Evolutionary conservation across 2,329 filamentous ascomycete genomes (phyloP).

Genomic region (Botryotinia narcissicola): DNA sequence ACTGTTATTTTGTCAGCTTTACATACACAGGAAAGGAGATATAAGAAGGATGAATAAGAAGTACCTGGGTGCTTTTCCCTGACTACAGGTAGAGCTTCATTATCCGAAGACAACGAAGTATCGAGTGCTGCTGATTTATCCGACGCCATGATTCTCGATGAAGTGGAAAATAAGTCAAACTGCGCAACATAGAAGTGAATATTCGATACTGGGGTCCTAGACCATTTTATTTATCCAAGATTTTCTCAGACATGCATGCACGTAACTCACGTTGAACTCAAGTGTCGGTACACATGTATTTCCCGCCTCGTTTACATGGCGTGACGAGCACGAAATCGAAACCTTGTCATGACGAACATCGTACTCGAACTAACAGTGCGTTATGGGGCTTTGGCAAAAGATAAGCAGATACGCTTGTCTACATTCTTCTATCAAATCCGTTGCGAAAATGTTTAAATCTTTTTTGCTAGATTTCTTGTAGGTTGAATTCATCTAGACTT

Average conservation of each 20-base stretch:
- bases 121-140: conserved; percentile 20
- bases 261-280: neutral
- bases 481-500: neutral
- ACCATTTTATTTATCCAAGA: neutral
- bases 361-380: neutral
- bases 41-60: neutral
- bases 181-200: neutral
- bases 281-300: neutral
- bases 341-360: conserved; percentile 18
- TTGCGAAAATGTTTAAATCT: no score
- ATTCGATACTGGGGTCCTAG: neutral
- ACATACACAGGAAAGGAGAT: neutral
- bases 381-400: neutral
- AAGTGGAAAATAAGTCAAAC: neutral
- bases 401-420: neutral
- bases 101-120: conserved; percentile 24
- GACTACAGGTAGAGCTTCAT: conserved; percentile 24
- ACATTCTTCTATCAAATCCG: neutral
- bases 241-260: neutral
- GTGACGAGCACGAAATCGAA: conserved; percentile 19
- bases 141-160: neutral
- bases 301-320: conserved; percentile 4
- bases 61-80: conserved; percentile 25
- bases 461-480: no score
- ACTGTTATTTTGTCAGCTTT: conserved; percentile 19